These are phyloP conservation scores for Chrysosporium queenslandicum DNA, from an alignment of 2,329 filamentous ascomycete genomes.

Conservation along the genomic window DNA sequence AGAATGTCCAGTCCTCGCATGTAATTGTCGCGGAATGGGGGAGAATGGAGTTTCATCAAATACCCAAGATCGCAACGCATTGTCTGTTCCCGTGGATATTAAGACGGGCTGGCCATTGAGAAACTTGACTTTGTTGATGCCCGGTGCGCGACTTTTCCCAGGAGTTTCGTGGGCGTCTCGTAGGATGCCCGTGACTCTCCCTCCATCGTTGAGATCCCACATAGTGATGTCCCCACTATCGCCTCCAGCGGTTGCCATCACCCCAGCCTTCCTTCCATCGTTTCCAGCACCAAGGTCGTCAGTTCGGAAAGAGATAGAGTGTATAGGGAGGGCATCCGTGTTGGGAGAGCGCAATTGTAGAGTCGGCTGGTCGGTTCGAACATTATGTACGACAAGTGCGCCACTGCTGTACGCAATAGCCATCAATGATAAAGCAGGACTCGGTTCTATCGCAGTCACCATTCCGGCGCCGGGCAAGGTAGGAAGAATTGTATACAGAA, in stretches of 20 bases:
- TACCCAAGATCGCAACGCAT: conserved; percentile 91
- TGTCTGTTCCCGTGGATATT: conserved; percentile 82
- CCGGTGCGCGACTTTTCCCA: conserved; percentile 51
- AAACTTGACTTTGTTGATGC: conserved; percentile 82
- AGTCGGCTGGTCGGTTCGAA: conserved; percentile 64
- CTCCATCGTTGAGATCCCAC: conserved; percentile 89
- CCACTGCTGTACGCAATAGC: conserved; percentile 81
- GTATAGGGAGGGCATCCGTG: conserved; percentile 54
- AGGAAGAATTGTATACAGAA: conserved; percentile 81
- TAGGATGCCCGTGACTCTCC: conserved; percentile 74
- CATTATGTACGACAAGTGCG: conserved; percentile 67
- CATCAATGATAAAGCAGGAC: conserved; percentile 72
- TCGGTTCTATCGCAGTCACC: conserved; percentile 78
- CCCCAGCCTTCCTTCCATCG: conserved; percentile 72
- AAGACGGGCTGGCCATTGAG: conserved; percentile 80
- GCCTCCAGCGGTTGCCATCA: conserved; percentile 82
- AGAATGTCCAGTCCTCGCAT: conserved; percentile 79
- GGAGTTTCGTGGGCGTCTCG: conserved; percentile 68
- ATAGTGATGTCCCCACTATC: conserved; percentile 81
- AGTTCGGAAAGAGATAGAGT: conserved; percentile 78
- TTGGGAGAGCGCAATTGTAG: conserved; percentile 59
- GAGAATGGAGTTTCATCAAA: conserved; percentile 89
- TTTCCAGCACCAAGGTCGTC: conserved; percentile 81
- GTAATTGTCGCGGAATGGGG: conserved; percentile 71
- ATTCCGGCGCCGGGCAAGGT: conserved; percentile 61